These are phyloP conservation scores for Phytophthora multivora DNA, from an alignment of 352 stramenopile species.

Conservation along the genomic window DNA sequence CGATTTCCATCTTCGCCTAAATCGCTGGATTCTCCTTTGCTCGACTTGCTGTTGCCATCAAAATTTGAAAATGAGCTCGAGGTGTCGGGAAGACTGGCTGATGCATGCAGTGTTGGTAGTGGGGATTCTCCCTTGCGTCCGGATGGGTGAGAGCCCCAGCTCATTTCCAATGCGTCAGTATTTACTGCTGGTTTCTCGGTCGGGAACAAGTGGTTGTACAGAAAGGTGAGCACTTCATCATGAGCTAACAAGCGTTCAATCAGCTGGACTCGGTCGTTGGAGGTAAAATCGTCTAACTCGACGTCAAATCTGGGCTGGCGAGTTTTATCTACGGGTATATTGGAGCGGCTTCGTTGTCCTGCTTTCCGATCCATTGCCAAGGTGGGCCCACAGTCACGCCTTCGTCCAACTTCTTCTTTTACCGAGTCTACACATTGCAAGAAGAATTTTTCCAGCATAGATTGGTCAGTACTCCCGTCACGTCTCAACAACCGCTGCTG, in stretches of 20 bases:
- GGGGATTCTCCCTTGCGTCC: constrained; percentile 5
- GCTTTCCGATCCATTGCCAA: constrained; percentile 20
- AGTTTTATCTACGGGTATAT: constrained; percentile 9
- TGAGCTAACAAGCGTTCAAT: constrained; percentile 81
- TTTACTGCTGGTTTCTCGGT: constrained; percentile 22
- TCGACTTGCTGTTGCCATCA: constrained; percentile 21
- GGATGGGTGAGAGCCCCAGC: constrained; percentile 15
- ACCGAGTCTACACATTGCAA: constrained; percentile 83
- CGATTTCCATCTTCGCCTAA: constrained; percentile 15
- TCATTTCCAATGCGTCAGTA: constrained; percentile 15
- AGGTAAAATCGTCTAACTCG: constrained; percentile 76
- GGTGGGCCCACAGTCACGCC: constrained; percentile 30
- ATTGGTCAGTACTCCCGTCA: constrained; percentile 40
- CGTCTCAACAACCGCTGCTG: constrained; percentile 42
- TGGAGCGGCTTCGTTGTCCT: constrained; percentile 11
- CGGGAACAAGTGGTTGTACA: constrained; percentile 83
- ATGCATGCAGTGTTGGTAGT: constrained; percentile 23
- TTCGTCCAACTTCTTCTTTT: constrained; percentile 70
- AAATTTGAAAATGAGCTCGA: constrained; percentile 26
- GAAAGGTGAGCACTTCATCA: constrained; percentile 75
- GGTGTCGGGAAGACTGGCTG: constrained; percentile 31
- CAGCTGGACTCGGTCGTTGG: constrained; percentile 66
- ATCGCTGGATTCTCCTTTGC: constrained; percentile 8
- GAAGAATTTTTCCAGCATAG: constrained; percentile 78
- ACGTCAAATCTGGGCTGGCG: constrained; percentile 29